phyloP scores from a whole-genome alignment of 83 land plant genomes.

The Picea abies region DNA sequence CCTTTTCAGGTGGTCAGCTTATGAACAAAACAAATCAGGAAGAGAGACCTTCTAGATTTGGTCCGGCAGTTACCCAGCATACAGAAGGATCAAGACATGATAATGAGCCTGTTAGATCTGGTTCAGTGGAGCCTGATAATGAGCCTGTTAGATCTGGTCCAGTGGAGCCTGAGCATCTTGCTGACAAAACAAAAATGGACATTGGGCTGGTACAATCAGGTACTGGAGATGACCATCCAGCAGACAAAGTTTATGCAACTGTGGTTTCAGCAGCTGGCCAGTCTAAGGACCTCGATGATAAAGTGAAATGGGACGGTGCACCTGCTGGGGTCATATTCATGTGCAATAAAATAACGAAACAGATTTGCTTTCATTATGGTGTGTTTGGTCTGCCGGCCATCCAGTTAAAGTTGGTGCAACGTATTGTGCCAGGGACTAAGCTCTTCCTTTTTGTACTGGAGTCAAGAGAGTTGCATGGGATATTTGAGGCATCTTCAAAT shows the following conservation, averaged over 20 bases:
- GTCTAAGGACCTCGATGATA: neutral
- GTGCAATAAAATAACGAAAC: constrained; percentile 1
- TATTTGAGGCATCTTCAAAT: constrained; percentile 17
- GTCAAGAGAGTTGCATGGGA: constrained; percentile 9
- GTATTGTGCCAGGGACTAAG: constrained; percentile 7
- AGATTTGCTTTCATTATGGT: constrained; percentile 3
- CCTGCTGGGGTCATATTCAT: constrained; percentile 14
- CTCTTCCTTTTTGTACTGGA: constrained; percentile 11
- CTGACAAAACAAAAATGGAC: neutral
- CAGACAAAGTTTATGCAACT: neutral
- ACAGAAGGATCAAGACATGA: neutral
- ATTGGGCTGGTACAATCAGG: neutral
- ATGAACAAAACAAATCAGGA: neutral
- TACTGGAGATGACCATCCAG: neutral
- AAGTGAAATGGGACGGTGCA: neutral
- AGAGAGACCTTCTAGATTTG: neutral
- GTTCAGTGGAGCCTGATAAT: neutral
- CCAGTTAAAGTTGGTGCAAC: neutral
- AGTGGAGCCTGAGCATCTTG: too few species aligned
- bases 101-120: neutral
- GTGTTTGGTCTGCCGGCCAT: neutral
- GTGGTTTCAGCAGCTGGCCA: constrained; percentile 3
- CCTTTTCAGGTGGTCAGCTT: neutral
- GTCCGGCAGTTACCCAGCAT: neutral
- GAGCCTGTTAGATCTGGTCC: too few species aligned